These are phyloP conservation scores for Auricularia cornea DNA, from an alignment of 768 basidiomycete species.

Conservation along the genomic window DNA sequence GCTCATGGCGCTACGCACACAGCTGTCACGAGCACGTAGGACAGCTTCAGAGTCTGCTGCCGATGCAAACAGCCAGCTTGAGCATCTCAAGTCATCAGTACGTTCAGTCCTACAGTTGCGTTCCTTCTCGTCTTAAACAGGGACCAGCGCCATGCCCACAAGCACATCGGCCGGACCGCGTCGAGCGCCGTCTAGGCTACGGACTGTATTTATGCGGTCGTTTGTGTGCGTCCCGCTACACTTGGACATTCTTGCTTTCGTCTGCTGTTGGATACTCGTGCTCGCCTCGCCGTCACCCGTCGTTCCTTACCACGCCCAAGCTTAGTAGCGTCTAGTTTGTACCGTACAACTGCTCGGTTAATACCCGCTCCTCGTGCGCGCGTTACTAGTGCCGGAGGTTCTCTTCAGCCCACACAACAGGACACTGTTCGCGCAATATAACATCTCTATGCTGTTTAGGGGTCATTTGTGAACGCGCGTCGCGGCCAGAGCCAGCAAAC, in stretches of 20 bases:
- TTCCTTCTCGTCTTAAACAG: not conserved
- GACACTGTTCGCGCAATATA: no score
- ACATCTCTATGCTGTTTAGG: no score
- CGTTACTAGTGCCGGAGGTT: no score
- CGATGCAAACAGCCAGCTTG: not conserved
- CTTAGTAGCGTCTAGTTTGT: not conserved
- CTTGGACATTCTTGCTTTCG: not conserved
- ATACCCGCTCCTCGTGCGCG: no score
- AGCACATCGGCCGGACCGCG: not conserved
- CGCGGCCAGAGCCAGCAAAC: no score
- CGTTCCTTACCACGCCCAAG: not conserved
- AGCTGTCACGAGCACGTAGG: not conserved
- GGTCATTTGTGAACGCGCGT: no score
- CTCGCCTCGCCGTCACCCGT: not conserved
- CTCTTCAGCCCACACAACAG: no score
- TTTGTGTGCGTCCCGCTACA: not conserved
- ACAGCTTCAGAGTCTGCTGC: not conserved
- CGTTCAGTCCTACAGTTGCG: not conserved
- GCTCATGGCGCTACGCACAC: not conserved
- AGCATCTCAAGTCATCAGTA: not conserved
- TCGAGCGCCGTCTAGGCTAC: not conserved
- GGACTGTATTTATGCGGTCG: not conserved
- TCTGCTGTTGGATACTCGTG: not conserved
- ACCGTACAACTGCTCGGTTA: not conserved
- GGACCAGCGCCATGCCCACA: not conserved